These are phyloP conservation scores for Pichia rugopelliculosa DNA, from an alignment of 805 yeast species.

Conservation along the genomic window DNA sequence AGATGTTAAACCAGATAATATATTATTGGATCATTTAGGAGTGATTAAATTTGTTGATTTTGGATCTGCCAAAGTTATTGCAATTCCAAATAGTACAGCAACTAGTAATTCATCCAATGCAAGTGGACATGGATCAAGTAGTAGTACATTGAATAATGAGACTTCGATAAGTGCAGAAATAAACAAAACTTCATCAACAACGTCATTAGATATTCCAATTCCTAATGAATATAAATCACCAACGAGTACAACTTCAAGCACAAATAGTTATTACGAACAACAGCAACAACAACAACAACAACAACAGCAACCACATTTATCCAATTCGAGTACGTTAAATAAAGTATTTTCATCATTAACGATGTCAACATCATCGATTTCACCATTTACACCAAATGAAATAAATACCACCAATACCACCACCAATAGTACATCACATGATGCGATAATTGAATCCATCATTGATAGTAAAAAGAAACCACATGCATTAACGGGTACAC, in stretches of 20 bases:
- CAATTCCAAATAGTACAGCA: constrained; percentile 33
- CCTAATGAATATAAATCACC: background rate
- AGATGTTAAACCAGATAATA: constrained; percentile 93
- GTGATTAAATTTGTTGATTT: constrained; percentile 94
- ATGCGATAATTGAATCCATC: background rate
- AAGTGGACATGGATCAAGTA: background rate
- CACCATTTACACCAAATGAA: background rate
- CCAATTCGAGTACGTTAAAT: background rate
- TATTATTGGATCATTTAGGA: constrained; percentile 82
- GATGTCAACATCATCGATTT: constrained; percentile 1
- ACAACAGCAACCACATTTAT: background rate
- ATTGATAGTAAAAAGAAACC: constrained; percentile 16
- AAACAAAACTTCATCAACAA: constrained; percentile 18
- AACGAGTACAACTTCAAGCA: background rate
- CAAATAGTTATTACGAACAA: background rate
- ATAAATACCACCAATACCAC: background rate
- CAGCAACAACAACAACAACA: constrained; percentile 1
- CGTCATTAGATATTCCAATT: background rate
- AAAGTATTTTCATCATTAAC: background rate
- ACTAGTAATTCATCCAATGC: constrained; percentile 5
- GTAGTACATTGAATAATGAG: background rate
- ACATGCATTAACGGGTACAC: constrained; percentile 73
- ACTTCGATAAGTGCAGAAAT: constrained; percentile 20
- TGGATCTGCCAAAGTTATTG: constrained; percentile 92
- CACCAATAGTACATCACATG: background rate